A percentile compares a stretch with the other conserved stretches of the same genome.
phyloP scores from a whole-genome alignment of 495 filamentous ascomycete species.

The Xylaria grammica region DNA sequence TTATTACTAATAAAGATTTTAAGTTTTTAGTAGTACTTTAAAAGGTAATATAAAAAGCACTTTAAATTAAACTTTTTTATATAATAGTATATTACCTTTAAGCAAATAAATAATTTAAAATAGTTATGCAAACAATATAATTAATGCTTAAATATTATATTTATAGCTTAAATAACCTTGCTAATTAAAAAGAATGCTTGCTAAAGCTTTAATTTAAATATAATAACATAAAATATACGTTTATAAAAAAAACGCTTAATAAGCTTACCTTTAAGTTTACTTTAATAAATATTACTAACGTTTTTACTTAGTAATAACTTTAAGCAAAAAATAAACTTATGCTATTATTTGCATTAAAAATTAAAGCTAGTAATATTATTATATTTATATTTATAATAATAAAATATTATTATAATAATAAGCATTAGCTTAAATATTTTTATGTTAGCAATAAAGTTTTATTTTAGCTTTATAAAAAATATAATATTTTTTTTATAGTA shows the following conservation, averaged over 20 bases:
- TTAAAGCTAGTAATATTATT: neutral
- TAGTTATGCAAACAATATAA: neutral
- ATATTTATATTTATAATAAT: neutral
- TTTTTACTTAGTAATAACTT: neutral
- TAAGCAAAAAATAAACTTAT: neutral
- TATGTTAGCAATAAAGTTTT: neutral
- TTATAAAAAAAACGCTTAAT: neutral
- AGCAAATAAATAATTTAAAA: slow-evolving; percentile 11
- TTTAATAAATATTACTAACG: neutral
- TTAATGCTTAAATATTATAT: neutral
- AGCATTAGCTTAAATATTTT: neutral
- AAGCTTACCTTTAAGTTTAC: too few species aligned
- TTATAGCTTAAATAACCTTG: neutral
- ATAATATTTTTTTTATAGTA: neutral
- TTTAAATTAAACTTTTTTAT: neutral
- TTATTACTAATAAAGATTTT: neutral
- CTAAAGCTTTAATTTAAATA: neutral
- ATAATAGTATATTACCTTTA: slow-evolving; percentile 2
- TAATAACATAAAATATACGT: neutral
- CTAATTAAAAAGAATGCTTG: neutral
- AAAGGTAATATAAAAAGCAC: slow-evolving; percentile 8
- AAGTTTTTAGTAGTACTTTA: neutral
- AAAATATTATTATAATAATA: neutral
- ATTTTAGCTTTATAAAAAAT: neutral
- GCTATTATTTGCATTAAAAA: neutral